Percentiles rank a stretch among this genome's conserved stretches.
Evolutionary conservation across 345 rosid species (phyloP).

Genomic region (Reutealis trisperma): DNA sequence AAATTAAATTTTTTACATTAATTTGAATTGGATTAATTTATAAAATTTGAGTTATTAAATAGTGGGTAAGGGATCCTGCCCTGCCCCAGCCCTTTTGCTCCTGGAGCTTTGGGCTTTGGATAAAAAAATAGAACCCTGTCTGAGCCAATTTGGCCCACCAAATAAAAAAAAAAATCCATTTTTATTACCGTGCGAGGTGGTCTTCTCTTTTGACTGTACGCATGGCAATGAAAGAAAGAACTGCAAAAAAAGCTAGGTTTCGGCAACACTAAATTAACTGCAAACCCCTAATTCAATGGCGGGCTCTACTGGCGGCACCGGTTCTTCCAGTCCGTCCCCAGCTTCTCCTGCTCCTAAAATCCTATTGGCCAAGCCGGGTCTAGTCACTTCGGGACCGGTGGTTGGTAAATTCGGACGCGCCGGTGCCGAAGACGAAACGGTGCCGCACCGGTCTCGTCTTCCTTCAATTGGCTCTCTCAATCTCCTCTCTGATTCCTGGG

Average conservation of each 20-base stretch:
- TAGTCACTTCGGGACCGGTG: constrained; percentile 44
- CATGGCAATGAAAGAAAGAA: background rate
- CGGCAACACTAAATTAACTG: background rate
- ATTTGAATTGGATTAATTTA: no score
- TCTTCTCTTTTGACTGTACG: no score
- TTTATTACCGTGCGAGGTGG: no score
- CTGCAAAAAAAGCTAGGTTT: background rate
- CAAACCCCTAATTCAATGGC: constrained; percentile 28
- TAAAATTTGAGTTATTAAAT: no score
- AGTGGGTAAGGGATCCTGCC: no score
- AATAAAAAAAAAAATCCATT: no score
- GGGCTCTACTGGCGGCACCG: constrained; percentile 36
- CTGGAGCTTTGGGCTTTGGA: no score
- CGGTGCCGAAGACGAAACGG: constrained; percentile 52
- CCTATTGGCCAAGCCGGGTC: constrained; percentile 70
- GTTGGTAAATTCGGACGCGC: constrained; percentile 63
- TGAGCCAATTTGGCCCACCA: no score
- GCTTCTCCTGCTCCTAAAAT: constrained; percentile 66
- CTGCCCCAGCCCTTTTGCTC: no score
- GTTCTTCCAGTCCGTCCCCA: constrained; percentile 31
- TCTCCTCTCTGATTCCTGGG: constrained; percentile 89
- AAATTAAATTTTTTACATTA: no score
- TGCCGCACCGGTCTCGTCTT: constrained; percentile 55
- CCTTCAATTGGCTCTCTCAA: constrained; percentile 72
- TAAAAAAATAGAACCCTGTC: no score